Base-by-base conservation (phyloP, 805 yeast species). In the Yamadazyma insecticola region DNA sequence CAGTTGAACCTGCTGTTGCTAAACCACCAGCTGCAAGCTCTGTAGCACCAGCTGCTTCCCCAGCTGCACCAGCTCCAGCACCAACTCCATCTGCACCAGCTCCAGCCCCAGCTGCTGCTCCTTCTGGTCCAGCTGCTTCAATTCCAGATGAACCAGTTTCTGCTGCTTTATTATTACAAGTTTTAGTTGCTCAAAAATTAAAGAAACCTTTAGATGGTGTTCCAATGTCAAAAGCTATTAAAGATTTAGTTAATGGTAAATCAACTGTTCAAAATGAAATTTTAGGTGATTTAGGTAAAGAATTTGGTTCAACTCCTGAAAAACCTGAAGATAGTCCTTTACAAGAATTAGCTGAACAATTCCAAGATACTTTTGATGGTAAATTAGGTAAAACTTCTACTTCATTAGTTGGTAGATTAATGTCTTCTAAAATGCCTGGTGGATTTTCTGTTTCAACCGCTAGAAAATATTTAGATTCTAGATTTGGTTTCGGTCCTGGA, bases 371-470 rank as follows among this genome's bases (percentile, higher is more conserved):
- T 16, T 92, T 87, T 70, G 56, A 67, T 44, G 97, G 97, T 47
- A 73, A 78, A 44, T 75, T 92, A 45, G 99, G 99, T 59, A 92
- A 92, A 62, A 95, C 89, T 53, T 82, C 97, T 2, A 66, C 88
- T 22, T 82, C 96, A 17, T 74, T 92, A 51, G 71, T 90, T 42
- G 85, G 95, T 41, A 81, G 97, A 66, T 73, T 92, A 53, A 83
- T 89, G 70, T 80, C 97, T 8, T 82, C 97, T 17, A 92, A 92
- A 70, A 92, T 92, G 97, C 97, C 99, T 33, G 99, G 99, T 74
- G 99, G 99, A 13, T 92, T 90, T 65, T 83, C 95, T 28, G 81
- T 90, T 48, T 81, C 96, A 40, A 70, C 75, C 43, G 95, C 96
- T 31, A 82, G 97, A 72, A 87, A 89, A 61, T 85, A 92, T 66